A percentile compares a stretch with the other conserved stretches of the same genome.
phyloP scores from a whole-genome alignment of 2,329 filamentous ascomycete genomes.

The Cryphonectria parasitica region DNA sequence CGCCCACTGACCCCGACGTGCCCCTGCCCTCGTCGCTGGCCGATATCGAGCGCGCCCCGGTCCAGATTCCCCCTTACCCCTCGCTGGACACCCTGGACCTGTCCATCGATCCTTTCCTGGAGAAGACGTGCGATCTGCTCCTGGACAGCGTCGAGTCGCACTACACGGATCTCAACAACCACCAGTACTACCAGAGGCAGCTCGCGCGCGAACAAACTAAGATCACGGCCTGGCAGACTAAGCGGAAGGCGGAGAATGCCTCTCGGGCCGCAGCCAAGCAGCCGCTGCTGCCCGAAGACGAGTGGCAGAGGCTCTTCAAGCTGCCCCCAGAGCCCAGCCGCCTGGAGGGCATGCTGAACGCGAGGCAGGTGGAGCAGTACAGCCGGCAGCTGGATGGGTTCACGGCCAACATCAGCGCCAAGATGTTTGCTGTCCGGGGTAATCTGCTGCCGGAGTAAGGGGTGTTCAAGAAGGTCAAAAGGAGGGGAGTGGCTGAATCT shows the following conservation, averaged over 20 bases:
- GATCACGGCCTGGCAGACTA: constrained; percentile 94
- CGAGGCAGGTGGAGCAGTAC: constrained; percentile 96
- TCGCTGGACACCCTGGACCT: constrained; percentile 90
- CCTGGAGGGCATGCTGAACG: constrained; percentile 92
- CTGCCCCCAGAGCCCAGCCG: constrained; percentile 92
- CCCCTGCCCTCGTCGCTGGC: constrained; percentile 78
- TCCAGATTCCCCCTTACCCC: constrained; percentile 72
- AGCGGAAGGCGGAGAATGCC: constrained; percentile 95
- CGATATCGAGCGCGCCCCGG: constrained; percentile 71
- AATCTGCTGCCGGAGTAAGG: constrained; percentile 64
- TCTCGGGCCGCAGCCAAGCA: constrained; percentile 86
- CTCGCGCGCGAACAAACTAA: constrained; percentile 93
- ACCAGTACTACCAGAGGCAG: constrained; percentile 93
- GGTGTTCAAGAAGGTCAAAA: not conserved
- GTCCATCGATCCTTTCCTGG: constrained; percentile 94
- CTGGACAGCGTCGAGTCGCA: constrained; percentile 97
- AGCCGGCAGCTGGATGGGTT: constrained; percentile 96
- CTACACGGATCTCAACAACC: constrained; percentile 99
- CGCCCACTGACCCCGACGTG: constrained; percentile 67
- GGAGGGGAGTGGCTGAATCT: not conserved
- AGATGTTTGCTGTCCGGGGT: constrained; percentile 95
- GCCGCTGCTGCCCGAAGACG: constrained; percentile 85
- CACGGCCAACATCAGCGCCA: constrained; percentile 85
- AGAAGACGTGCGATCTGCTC: constrained; percentile 96
- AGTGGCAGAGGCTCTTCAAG: constrained; percentile 99